phyloP scores from a whole-genome alignment of 805 yeast genomes.

The Ogataea henricii region DNA sequence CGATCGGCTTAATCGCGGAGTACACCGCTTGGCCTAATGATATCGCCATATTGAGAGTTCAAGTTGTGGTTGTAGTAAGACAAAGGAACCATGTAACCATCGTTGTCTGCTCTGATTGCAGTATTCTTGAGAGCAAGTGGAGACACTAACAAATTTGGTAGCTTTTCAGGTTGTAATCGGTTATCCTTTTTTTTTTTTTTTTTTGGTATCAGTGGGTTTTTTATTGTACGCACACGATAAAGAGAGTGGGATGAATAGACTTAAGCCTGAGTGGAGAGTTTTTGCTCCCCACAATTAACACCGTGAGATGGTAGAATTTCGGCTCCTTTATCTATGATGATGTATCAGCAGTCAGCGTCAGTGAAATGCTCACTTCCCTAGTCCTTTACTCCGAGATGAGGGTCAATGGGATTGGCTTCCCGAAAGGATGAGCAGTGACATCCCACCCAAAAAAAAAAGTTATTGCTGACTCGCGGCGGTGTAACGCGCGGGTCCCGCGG shows the following conservation, averaged over 20 bases:
- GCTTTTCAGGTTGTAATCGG: neutral
- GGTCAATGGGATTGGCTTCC: neutral
- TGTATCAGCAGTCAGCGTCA: too few species aligned
- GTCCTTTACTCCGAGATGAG: neutral
- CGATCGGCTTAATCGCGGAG: conserved; percentile 71
- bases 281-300: too few species aligned
- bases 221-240: neutral
- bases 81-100: too few species aligned
- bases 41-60: conserved; percentile 16
- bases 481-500: neutral
- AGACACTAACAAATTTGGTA: too few species aligned
- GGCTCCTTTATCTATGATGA: too few species aligned
- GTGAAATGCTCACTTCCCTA: too few species aligned
- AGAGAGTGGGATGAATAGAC: neutral
- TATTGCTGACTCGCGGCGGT: neutral
- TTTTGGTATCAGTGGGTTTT: neutral
- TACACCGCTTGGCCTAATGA: conserved; percentile 33
- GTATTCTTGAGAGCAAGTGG: too few species aligned
- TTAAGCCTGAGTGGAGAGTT: too few species aligned
- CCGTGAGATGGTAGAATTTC: too few species aligned
- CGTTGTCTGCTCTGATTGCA: too few species aligned
- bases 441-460: neutral
- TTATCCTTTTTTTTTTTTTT: neutral
- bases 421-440: neutral
- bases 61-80: neutral